Conservation (phyloP, 768 basidiomycete species). For the Coprinopsis strossmayeri region DNA sequence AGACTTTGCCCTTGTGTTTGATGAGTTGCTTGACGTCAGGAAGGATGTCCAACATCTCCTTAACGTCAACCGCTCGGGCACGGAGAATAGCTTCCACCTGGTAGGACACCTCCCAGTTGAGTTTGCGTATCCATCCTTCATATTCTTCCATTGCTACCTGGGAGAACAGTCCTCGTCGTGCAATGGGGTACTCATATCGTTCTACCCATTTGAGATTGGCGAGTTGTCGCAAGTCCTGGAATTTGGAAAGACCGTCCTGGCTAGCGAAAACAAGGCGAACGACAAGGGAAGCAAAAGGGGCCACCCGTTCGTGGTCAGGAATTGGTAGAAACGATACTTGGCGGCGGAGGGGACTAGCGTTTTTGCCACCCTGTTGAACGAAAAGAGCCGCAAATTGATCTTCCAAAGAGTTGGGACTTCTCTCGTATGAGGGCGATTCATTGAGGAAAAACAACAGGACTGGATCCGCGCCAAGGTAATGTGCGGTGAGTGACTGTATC, state of each 20-base stretch:
- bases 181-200: constrained; percentile 32
- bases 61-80: constrained; percentile 37
- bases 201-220: constrained; percentile 32
- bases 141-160: constrained; percentile 22
- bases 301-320: constrained; percentile 33
- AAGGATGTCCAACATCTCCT: constrained; percentile 42
- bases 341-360: constrained; percentile 18
- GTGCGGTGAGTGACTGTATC: constrained; percentile 31
- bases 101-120: constrained; percentile 52
- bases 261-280: constrained; percentile 43
- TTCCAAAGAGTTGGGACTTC: constrained; percentile 4
- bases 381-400: no score
- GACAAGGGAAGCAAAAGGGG: constrained; percentile 46
- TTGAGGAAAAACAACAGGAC: constrained; percentile 39
- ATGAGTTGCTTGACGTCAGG: constrained; percentile 25
- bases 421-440: constrained; percentile 24
- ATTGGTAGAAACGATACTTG: constrained; percentile 33
- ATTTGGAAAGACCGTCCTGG: constrained; percentile 25
- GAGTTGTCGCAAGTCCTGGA: constrained; percentile 29
- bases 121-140: constrained; percentile 22
- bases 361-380: background rate
- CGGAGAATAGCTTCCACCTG: constrained; percentile 45
- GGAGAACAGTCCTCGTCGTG: constrained; percentile 40
- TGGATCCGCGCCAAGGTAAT: constrained; percentile 24
- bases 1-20: constrained; percentile 22